A percentile compares a stretch with the other conserved stretches of the same genome.
These are phyloP conservation scores for Zea luxurians DNA, from an alignment of 176 grass and related monocot species.

Conservation along the genomic window DNA sequence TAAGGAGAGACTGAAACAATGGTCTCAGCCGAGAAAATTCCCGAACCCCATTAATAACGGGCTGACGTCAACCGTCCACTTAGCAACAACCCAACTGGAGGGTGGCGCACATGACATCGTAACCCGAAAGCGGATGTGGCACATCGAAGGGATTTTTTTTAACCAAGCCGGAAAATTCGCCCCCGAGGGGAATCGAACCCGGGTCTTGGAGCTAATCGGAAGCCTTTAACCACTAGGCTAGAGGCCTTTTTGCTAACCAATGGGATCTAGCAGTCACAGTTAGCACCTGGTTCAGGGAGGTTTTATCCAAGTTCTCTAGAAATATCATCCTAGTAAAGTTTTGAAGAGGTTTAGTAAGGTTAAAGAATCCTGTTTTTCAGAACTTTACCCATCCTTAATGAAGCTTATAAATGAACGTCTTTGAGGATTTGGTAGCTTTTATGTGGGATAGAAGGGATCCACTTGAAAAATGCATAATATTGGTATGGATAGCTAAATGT, in stretches of 20 bases:
- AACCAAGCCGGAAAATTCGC: no score
- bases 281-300: not conserved
- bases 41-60: no score
- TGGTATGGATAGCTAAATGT: not conserved
- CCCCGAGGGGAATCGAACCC: no score
- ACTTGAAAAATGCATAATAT: constrained; percentile 3
- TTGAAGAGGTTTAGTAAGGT: not conserved
- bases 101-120: no score
- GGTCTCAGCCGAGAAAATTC: no score
- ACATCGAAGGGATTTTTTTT: no score
- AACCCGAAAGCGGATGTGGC: no score
- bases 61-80: no score
- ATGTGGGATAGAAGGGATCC: constrained; percentile 7
- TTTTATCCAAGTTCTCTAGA: not conserved
- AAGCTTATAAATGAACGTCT: not conserved
- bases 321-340: not conserved
- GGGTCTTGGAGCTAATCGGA: no score
- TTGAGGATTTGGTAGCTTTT: not conserved
- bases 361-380: not conserved
- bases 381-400: not conserved
- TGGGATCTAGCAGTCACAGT: not conserved
- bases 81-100: no score
- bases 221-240: no score
- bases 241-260: not conserved
- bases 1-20: no score